phyloP scores from a whole-genome alignment of 768 basidiomycete genomes.

The Boletus sensibilis region DNA sequence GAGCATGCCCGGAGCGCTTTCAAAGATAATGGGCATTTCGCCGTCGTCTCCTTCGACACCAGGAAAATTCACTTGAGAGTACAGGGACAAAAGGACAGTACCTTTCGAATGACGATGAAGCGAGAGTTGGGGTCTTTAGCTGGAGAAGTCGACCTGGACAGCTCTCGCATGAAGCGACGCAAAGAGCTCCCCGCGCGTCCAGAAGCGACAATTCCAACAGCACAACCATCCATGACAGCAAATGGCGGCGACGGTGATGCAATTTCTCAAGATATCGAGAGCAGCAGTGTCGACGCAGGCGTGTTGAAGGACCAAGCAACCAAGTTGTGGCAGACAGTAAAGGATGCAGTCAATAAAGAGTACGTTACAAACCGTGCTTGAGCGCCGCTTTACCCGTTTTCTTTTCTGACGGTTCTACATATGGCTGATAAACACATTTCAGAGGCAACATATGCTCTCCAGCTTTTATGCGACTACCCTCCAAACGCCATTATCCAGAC shows the following conservation, averaged over 20 bases:
- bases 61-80: slow-evolving; percentile 28
- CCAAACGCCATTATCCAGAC: slow-evolving; percentile 76
- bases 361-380: slow-evolving; percentile 56
- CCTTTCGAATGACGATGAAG: slow-evolving; percentile 44
- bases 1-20: slow-evolving; percentile 24
- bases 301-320: slow-evolving; percentile 63
- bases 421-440: slow-evolving; percentile 29
- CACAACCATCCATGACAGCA: slow-evolving; percentile 33
- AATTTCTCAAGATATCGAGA: slow-evolving; percentile 21
- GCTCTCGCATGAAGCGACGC: slow-evolving; percentile 51
- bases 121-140: slow-evolving; percentile 45
- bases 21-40: slow-evolving; percentile 35
- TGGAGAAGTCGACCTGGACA: slow-evolving; percentile 42
- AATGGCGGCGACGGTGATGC: slow-evolving; percentile 27
- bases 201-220: slow-evolving; percentile 41
- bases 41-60: slow-evolving; percentile 29
- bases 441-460: slow-evolving; percentile 64
- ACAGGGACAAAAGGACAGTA: slow-evolving; percentile 10
- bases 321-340: slow-evolving; percentile 74
- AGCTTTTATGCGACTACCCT: slow-evolving; percentile 68
- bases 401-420: slow-evolving; percentile 40
- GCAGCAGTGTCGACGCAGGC: slow-evolving; percentile 23
- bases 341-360: slow-evolving; percentile 86
- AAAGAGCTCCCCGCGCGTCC: slow-evolving; percentile 40
- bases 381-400: slow-evolving; percentile 40